Percentiles rank a stretch among this genome's conserved stretches.
phyloP scores from a whole-genome alignment of 2,329 filamentous ascomycete genomes.

The Xylariaceae sp. region DNA sequence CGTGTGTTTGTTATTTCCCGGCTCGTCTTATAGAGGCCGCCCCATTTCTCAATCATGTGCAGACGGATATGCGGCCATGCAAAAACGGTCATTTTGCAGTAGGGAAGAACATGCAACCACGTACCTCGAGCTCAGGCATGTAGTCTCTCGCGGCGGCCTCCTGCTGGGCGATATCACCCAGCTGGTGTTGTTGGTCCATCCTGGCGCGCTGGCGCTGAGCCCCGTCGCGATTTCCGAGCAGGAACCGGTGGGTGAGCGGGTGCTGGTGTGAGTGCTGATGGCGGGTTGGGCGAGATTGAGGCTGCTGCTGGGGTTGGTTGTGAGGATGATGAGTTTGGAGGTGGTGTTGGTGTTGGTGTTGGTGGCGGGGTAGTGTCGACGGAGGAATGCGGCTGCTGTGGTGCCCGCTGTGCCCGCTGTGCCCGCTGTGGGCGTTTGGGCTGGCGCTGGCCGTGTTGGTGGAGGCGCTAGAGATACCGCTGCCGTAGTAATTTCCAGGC shows the following conservation, averaged over 20 bases:
- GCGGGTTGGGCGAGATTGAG: slow-evolving; percentile 6
- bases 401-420: slow-evolving; percentile 8
- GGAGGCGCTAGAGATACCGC: slow-evolving; percentile 17
- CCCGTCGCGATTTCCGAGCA: not conserved
- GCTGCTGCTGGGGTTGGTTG: slow-evolving; percentile 11
- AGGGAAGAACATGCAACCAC: slow-evolving; percentile 19
- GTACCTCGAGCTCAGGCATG: slow-evolving; percentile 55
- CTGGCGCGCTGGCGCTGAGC: slow-evolving; percentile 19
- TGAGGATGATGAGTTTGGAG: slow-evolving; percentile 7
- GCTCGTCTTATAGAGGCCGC: no score
- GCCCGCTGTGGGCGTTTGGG: slow-evolving; percentile 17
- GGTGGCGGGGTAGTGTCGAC: not conserved
- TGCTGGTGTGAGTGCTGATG: slow-evolving; percentile 2
- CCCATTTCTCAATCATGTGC: not conserved
- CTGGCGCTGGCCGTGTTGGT: slow-evolving; percentile 18
- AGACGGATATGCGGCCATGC: not conserved
- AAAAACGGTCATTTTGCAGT: slow-evolving; percentile 1
- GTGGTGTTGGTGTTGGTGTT: not conserved
- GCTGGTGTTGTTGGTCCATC: slow-evolving; percentile 36
- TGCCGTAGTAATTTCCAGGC: slow-evolving; percentile 14
- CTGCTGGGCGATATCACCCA: slow-evolving; percentile 51
- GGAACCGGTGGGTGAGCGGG: not conserved
- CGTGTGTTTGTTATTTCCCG: no score
- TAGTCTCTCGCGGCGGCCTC: slow-evolving; percentile 60
- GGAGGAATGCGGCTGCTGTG: not conserved